Percentiles rank a stretch among this genome's conserved stretches.
phyloP scores from a whole-genome alignment of 2,329 filamentous ascomycete species.

The Neofusicoccum ribis region DNA sequence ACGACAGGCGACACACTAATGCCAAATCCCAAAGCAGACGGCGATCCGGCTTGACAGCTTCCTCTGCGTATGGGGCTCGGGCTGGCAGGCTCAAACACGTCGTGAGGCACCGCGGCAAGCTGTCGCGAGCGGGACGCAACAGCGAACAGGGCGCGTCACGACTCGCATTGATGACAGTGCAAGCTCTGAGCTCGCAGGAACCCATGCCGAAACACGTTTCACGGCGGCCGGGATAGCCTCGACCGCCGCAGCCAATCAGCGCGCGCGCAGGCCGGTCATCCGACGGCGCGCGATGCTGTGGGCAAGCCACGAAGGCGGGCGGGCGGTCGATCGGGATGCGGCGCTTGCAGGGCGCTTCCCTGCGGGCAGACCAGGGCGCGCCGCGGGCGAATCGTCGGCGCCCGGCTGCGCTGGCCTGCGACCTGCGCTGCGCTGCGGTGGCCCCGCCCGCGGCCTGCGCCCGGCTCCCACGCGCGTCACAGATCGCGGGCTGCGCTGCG shows the following conservation, averaged over 20 bases:
- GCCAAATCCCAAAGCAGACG: constrained; percentile 3
- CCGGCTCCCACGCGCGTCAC: neutral
- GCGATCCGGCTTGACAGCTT: neutral
- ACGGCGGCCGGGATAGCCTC: neutral
- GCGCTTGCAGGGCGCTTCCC: constrained; percentile 6
- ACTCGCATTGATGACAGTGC: neutral
- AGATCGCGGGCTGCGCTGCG: neutral
- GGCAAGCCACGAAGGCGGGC: neutral
- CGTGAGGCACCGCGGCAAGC: neutral
- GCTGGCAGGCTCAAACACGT: neutral
- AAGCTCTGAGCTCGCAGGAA: neutral
- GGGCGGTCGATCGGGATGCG: neutral
- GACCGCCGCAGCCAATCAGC: neutral
- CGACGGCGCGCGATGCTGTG: neutral
- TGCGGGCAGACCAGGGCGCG: neutral
- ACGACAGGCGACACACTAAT: neutral
- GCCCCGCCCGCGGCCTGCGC: neutral
- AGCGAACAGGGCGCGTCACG: neutral
- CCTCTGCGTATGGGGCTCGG: too few species aligned
- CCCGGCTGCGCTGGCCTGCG: neutral
- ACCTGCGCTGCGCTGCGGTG: neutral
- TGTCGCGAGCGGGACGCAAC: neutral
- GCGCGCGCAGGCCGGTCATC: neutral
- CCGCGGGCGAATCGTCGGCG: neutral
- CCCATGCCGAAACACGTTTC: constrained; percentile 17